Evolutionary conservation across 345 rosid species (phyloP), one percentile per base, ranked within the genome.

Genomic region (Arabidopsis thaliana): DNA sequence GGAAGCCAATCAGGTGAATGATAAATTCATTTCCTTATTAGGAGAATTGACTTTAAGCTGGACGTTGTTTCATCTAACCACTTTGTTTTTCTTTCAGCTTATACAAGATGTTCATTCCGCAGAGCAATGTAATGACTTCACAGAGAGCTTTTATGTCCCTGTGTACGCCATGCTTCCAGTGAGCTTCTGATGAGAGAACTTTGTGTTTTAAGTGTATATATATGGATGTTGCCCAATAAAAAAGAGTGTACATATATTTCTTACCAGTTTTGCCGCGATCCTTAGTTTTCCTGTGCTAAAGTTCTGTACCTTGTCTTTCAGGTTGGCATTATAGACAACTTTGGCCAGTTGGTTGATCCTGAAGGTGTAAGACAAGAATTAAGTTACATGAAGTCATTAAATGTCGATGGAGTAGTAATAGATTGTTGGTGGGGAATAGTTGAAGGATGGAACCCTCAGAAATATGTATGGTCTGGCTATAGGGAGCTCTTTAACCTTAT

Each of bases 381-480:
- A 48, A 87, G 84, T 79, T 86, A 81, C 72, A 78, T 94, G 83
- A 88, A 87, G 81, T 89, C 96, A 14, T 72, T 89, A 75, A 86
- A 85, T 72, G 87, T 88, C 5, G 96, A 89, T 85, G 97, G 98
- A 50, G 86, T 91, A 30, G 75, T 76, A 33, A 87, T 94, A 76
- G 89, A 89, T 80, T 94, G 98, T 84, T 94, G 98, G 98, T 91
- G 98, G 98, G 98, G 96, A 59, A 86, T 91, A 62, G 90, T 89
- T 73, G 98, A 94, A 85, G 86, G 87, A 9, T 94, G 98, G 98
- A 87, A 70, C 65, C 98, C 98, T 46, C 94, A 87, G 83, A 91
- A 91, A 50, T 94, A 91, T 79, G 88, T 75, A 6, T 94, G 98
- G 98, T 85, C 96, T 77, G 98, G 98, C 78, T 94, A 94, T 59